phyloP scores from a whole-genome alignment of 768 basidiomycete species.

The Mrakia hoshinonis region DNA sequence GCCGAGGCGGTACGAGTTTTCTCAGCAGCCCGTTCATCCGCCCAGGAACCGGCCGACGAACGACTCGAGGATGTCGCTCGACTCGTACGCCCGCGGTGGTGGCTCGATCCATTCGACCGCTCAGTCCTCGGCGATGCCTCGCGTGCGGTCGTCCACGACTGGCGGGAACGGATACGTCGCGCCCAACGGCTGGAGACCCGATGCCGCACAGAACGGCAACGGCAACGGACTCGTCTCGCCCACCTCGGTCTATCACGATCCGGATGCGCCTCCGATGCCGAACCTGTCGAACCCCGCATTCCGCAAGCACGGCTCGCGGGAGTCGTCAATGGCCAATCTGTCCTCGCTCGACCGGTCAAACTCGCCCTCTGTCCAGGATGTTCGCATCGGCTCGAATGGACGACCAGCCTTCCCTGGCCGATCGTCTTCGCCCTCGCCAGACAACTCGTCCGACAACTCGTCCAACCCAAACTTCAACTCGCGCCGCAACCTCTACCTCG shows the following conservation, averaged over 20 bases:
- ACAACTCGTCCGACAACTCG: too few species aligned
- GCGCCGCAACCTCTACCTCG: background rate
- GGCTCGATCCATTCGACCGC: slow-evolving; percentile 5
- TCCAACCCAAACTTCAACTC: too few species aligned
- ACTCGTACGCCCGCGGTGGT: background rate
- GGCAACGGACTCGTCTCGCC: background rate
- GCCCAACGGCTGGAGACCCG: slow-evolving; percentile 3
- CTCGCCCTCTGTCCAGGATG: too few species aligned
- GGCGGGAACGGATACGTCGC: background rate
- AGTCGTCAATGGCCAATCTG: background rate
- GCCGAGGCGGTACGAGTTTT: slow-evolving; percentile 25
- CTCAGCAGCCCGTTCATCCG: slow-evolving; percentile 2
- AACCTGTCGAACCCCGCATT: slow-evolving; percentile 9
- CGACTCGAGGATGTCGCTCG: slow-evolving; percentile 12
- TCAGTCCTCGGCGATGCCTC: background rate
- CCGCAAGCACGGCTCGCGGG: slow-evolving; percentile 4
- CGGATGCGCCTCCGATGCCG: slow-evolving; percentile 12
- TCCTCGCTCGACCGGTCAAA: background rate
- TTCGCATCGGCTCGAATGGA: too few species aligned
- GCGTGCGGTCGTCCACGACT: background rate
- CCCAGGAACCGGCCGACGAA: slow-evolving; percentile 6
- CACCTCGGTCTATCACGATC: slow-evolving; percentile 7
- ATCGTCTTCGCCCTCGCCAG: background rate
- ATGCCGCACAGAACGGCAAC: background rate
- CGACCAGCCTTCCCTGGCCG: background rate